Conservation (phyloP, 331 rosid species). For the Cucumis variabilis region DNA sequence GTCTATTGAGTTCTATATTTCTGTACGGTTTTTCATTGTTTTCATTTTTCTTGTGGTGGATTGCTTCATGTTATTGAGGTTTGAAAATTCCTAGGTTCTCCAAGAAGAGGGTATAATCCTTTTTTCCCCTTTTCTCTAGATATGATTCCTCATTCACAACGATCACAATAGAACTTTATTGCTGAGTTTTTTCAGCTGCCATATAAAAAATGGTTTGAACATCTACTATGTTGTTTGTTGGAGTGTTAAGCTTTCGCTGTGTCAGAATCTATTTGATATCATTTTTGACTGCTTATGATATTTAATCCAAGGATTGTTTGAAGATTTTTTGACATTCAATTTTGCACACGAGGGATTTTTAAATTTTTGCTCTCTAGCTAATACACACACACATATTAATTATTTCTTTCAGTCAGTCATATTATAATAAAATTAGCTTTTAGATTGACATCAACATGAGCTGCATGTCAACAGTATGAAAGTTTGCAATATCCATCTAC, state of each 20-base stretch:
- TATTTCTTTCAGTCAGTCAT: too few species aligned
- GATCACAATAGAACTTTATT: not conserved
- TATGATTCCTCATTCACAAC: not conserved
- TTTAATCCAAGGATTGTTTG: too few species aligned
- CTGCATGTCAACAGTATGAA: not conserved
- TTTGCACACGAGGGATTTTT: too few species aligned
- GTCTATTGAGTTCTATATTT: too few species aligned
- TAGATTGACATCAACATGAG: not conserved
- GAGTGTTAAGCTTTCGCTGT: not conserved
- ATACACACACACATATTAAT: too few species aligned
- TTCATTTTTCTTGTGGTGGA: constrained; percentile 47
- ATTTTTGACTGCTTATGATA: too few species aligned
- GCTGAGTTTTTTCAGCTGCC: not conserved
- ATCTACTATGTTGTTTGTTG: not conserved
- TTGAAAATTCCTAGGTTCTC: constrained; percentile 60
- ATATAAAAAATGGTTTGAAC: not conserved
- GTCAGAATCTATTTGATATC: not conserved
- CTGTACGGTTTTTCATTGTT: constrained; percentile 24
- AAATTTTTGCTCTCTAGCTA: too few species aligned
- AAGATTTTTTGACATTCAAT: too few species aligned
- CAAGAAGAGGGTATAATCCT: constrained; percentile 61
- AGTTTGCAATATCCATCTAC: not conserved
- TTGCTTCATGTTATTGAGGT: constrained; percentile 48
- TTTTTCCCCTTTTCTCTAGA: not conserved
- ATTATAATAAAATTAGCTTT: not conserved